Evolutionary conservation across 2,329 filamentous ascomycete species (phyloP).

Genomic region (Arthrobotrys conoides): DNA sequence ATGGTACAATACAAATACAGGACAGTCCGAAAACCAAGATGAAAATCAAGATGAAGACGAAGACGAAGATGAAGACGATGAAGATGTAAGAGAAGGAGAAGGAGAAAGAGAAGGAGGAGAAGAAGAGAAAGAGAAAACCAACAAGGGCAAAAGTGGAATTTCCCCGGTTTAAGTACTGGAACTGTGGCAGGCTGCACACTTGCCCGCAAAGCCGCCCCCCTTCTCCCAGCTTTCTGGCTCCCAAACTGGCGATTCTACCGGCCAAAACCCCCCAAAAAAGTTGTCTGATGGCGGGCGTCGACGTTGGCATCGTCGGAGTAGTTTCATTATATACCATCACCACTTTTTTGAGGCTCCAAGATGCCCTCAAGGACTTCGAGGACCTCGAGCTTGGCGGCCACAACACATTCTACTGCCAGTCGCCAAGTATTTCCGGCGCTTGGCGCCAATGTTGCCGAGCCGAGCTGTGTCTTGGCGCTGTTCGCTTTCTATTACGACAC

Average conservation of each 20-base stretch:
- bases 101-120: conserved; percentile 14
- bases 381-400: conserved; percentile 42
- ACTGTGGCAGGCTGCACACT: conserved; percentile 48
- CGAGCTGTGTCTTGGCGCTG: background rate
- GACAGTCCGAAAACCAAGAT: too few species aligned
- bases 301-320: conserved; percentile 10
- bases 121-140: conserved; percentile 17
- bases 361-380: conserved; percentile 4
- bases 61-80: background rate
- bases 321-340: conserved; percentile 3
- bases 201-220: conserved; percentile 27
- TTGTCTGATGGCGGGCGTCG: conserved; percentile 32
- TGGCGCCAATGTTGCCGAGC: conserved; percentile 24
- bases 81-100: background rate
- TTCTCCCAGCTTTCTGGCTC: background rate
- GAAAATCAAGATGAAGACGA: background rate
- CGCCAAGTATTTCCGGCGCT: conserved; percentile 9
- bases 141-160: conserved; percentile 56
- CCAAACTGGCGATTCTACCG: conserved; percentile 2
- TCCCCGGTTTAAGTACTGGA: conserved; percentile 60
- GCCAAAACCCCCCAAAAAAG: conserved; percentile 30
- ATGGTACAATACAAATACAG: background rate
- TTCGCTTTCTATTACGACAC: background rate
- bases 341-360: conserved; percentile 49
- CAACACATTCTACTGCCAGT: conserved; percentile 40